Conservation (phyloP, 2,329 filamentous ascomycete species). For the Sarocladium oryzae region DNA sequence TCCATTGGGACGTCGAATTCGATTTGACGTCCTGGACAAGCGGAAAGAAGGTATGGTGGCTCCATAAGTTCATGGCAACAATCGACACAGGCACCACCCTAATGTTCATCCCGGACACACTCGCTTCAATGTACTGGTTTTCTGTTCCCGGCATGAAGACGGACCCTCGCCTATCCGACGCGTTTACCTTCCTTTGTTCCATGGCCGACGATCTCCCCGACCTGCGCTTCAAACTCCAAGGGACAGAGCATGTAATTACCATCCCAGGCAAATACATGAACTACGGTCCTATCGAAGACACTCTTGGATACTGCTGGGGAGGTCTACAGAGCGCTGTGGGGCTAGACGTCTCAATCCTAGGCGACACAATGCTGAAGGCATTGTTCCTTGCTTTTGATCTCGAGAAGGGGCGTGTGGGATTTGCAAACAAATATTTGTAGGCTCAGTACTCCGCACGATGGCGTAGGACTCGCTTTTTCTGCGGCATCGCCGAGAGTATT, state of each 20-base stretch:
- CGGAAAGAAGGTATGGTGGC: slow-evolving; percentile 45
- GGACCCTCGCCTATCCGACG: slow-evolving; percentile 34
- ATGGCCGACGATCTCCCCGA: slow-evolving; percentile 47
- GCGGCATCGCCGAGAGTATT: too few relatives aligned
- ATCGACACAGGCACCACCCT: slow-evolving; percentile 65
- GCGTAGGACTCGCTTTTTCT: too few relatives aligned
- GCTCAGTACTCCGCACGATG: neutral
- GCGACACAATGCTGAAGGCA: slow-evolving; percentile 73
- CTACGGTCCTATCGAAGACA: slow-evolving; percentile 43
- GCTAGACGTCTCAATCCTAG: slow-evolving; percentile 58
- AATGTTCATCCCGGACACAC: slow-evolving; percentile 49
- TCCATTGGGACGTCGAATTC: slow-evolving; percentile 41
- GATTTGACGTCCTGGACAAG: slow-evolving; percentile 33
- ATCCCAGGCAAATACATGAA: slow-evolving; percentile 50
- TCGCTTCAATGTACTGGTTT: slow-evolving; percentile 55
- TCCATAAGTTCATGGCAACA: slow-evolving; percentile 45
- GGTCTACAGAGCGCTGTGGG: slow-evolving; percentile 58
- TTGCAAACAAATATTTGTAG: slow-evolving; percentile 34
- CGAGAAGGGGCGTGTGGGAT: slow-evolving; percentile 31
- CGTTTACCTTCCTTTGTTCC: slow-evolving; percentile 53
- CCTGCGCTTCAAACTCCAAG: slow-evolving; percentile 47
- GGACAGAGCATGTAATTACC: slow-evolving; percentile 40
- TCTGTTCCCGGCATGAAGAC: slow-evolving; percentile 46
- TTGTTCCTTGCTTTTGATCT: slow-evolving; percentile 68
- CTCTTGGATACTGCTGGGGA: slow-evolving; percentile 59